Percentiles rank a stretch among this genome's conserved stretches.
Conservation (phyloP, 176 grass and related monocot species). For the Oryza nivara region DNA sequence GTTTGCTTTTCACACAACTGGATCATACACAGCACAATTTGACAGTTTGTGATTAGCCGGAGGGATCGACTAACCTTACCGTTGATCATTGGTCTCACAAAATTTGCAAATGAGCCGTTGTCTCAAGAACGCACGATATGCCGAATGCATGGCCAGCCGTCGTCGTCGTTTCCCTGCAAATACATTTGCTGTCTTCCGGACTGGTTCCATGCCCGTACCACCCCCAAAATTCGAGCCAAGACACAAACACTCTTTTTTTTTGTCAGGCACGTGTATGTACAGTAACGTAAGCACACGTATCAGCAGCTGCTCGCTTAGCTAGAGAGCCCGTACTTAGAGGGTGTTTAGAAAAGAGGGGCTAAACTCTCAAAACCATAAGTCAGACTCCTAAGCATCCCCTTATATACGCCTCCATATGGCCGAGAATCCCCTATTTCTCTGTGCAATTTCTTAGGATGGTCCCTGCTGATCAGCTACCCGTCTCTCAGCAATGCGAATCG, state of each 20-base stretch:
- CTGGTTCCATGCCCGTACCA: background rate
- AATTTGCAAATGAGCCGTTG: background rate
- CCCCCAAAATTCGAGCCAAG: background rate
- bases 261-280: background rate
- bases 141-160: background rate
- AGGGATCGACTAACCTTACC: background rate
- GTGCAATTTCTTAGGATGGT: conserved; percentile 21
- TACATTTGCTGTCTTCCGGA: background rate
- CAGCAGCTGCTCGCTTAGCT: background rate
- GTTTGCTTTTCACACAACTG: background rate
- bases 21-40: background rate
- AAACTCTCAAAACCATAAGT: no score
- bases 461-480: background rate
- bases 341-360: no score
- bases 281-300: background rate
- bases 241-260: background rate
- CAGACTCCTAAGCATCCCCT: no score
- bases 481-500: background rate
- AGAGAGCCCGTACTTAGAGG: background rate
- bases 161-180: background rate
- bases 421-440: background rate
- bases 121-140: background rate
- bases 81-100: background rate
- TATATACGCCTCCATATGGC: background rate
- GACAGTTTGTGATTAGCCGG: background rate